Conservation (phyloP, 345 rosid genomes). For the Populus nigra region DNA sequence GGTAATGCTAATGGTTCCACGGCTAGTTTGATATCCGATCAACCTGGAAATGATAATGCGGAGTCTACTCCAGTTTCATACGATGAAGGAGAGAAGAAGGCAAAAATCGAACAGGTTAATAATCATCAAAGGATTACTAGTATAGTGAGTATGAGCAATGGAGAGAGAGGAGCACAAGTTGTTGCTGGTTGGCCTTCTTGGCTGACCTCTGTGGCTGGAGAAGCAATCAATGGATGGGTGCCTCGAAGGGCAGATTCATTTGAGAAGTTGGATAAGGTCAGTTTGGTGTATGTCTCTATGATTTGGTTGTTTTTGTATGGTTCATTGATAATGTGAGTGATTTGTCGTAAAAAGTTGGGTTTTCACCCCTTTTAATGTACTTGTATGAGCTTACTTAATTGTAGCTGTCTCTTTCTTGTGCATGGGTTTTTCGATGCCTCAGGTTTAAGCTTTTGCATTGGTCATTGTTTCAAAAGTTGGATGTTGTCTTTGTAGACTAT, state of each 20-base stretch:
- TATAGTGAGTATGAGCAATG: slow-evolving; percentile 46
- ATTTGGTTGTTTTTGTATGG: neutral
- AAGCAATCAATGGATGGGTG: slow-evolving; percentile 93
- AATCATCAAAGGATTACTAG: slow-evolving; percentile 42
- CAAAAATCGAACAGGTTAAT: slow-evolving; percentile 26
- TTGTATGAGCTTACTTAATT: neutral
- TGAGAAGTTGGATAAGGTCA: slow-evolving; percentile 91
- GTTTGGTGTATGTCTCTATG: neutral
- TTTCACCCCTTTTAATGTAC: neutral
- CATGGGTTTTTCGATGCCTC: too few species aligned
- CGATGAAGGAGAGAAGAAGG: slow-evolving; percentile 40
- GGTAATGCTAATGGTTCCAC: slow-evolving; percentile 38
- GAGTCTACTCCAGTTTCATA: slow-evolving; percentile 21
- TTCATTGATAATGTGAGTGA: slow-evolving; percentile 5
- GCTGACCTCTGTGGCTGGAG: slow-evolving; percentile 90
- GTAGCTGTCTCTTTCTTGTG: neutral
- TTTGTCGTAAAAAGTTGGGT: neutral
- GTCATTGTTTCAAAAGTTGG: neutral
- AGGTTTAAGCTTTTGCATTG: neutral
- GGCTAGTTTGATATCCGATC: slow-evolving; percentile 34
- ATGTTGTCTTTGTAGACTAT: neutral
- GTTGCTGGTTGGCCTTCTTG: slow-evolving; percentile 99
- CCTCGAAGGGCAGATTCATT: slow-evolving; percentile 88
- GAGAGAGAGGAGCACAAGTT: slow-evolving; percentile 70
- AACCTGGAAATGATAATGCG: slow-evolving; percentile 24